Conservation (phyloP, 2,329 filamentous ascomycete genomes). For the Chaetomiaceae sp. region DNA sequence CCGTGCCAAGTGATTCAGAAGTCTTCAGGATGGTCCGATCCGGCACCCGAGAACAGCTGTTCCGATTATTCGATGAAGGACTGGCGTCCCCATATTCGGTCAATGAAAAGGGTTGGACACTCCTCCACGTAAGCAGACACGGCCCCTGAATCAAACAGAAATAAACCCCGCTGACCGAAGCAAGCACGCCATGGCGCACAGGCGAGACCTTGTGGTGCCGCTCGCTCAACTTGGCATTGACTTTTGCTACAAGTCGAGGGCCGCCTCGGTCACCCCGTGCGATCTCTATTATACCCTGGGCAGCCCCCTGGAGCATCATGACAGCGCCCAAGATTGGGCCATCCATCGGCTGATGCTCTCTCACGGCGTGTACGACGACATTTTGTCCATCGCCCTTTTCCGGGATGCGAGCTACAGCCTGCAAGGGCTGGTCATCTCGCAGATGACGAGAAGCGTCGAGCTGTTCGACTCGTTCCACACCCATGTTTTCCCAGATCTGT, state of each 20-base stretch:
- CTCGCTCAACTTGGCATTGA: no score
- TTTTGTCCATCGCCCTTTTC: background rate
- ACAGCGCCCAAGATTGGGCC: no score
- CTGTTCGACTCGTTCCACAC: background rate
- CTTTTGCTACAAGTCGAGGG: no score
- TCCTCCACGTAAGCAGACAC: conserved; percentile 9
- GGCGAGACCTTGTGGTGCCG: no score
- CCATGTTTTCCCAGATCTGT: conserved; percentile 3
- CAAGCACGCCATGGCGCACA: no score
- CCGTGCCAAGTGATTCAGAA: background rate
- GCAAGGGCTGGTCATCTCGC: fast-evolving
- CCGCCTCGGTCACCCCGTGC: no score
- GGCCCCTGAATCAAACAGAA: no score
- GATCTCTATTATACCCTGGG: no score
- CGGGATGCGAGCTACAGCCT: background rate
- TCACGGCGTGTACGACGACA: background rate
- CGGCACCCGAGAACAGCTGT: background rate
- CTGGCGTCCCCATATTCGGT: background rate
- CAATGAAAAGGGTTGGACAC: background rate
- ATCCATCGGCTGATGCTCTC: no score
- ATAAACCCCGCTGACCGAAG: no score
- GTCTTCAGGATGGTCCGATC: background rate
- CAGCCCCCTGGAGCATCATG: no score
- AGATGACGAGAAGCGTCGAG: background rate
- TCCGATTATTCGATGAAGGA: background rate